Evolutionary conservation across 345 rosid genomes (phyloP).

Genomic region (Luvunga scandens): DNA sequence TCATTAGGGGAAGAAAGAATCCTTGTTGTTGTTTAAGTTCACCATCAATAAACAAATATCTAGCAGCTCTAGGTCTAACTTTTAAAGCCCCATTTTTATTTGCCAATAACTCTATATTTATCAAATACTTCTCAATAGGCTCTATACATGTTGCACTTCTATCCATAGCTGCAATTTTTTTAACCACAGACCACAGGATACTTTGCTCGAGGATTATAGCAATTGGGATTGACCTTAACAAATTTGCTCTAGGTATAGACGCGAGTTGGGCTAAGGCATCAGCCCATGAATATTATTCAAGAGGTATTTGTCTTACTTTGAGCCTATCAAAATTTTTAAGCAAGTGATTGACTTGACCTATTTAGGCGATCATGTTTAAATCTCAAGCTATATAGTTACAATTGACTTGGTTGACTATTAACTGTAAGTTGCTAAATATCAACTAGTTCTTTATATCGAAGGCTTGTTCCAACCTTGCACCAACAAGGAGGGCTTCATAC

Average conservation of each 20-base stretch:
- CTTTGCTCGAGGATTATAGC: too few relatives aligned
- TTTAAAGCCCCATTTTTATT: not conserved
- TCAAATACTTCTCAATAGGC: not conserved
- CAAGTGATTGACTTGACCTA: too few relatives aligned
- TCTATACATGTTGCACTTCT: not conserved
- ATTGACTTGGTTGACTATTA: not conserved
- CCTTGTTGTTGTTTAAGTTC: not conserved
- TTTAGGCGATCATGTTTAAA: not conserved
- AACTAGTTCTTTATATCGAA: not conserved
- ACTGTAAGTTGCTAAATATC: not conserved
- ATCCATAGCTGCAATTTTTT: not conserved
- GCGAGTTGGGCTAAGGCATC: too few relatives aligned
- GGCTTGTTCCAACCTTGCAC: not conserved
- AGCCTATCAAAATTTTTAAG: too few relatives aligned
- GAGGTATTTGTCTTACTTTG: too few relatives aligned
- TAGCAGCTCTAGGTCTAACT: not conserved
- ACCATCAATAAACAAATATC: not conserved
- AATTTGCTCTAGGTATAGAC: too few relatives aligned
- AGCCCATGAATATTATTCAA: too few relatives aligned
- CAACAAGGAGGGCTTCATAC: not conserved
- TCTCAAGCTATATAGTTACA: not conserved
- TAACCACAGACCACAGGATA: not conserved
- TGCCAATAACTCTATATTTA: not conserved
- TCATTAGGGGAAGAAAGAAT: not conserved
- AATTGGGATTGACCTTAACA: too few relatives aligned